Percentiles rank a stretch among this genome's conserved stretches.
Evolutionary conservation across 2,329 filamentous ascomycete genomes (phyloP).

Genomic region (Leptographium wingfieldii): DNA sequence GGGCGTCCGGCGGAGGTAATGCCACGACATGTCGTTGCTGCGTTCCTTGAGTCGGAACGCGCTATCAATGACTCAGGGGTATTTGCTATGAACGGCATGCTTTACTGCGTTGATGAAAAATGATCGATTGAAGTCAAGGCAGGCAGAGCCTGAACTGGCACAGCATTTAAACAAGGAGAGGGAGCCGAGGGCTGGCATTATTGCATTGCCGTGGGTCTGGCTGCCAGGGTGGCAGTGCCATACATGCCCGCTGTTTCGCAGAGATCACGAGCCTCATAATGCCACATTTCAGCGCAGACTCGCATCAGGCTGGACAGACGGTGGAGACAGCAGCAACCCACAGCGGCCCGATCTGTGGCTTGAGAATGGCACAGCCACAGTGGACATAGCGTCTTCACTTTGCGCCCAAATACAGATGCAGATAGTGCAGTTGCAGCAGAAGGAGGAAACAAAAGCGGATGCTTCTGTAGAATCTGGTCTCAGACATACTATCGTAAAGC

Average conservation of each 20-base stretch:
- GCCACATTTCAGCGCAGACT: not conserved
- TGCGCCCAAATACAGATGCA: no score
- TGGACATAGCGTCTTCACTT: no score
- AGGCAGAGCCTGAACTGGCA: no score
- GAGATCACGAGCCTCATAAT: not conserved
- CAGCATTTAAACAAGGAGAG: not conserved
- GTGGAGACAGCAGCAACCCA: not conserved
- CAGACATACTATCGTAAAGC: not conserved
- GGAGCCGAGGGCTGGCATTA: not conserved
- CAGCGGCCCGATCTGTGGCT: not conserved
- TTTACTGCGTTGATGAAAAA: not conserved
- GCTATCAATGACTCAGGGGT: conserved; percentile 72
- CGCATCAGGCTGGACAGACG: not conserved
- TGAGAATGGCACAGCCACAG: not conserved
- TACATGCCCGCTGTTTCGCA: not conserved
- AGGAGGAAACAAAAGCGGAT: no score
- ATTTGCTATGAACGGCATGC: conserved; percentile 53
- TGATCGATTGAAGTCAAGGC: no score
- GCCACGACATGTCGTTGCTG: conserved; percentile 74
- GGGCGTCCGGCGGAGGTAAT: conserved; percentile 72
- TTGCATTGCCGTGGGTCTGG: not conserved
- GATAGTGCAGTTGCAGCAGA: no score
- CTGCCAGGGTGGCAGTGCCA: not conserved
- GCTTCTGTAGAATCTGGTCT: no score
- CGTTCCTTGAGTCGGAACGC: conserved; percentile 75